Evolutionary conservation across 495 filamentous ascomycete species (phyloP), one percentile per base, ranked within the genome.

Genomic region (Aspergillus coremiiformis): DNA sequence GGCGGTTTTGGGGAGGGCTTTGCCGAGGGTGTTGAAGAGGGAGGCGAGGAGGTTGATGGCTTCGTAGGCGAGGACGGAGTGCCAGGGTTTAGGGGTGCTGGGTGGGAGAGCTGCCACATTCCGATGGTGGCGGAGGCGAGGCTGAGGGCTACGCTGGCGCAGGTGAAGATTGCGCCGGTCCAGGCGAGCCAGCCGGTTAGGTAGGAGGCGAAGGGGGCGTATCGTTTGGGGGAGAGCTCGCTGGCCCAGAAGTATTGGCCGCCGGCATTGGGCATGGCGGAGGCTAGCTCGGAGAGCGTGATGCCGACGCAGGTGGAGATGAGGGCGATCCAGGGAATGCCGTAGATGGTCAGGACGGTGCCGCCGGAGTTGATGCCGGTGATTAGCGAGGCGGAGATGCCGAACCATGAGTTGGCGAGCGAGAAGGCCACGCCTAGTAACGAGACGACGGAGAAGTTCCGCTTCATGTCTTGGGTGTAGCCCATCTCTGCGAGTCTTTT

Each of bases 191-290:
- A 78, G 5, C 79, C 80, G 3, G 78, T 81, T 33, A 76, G 30
- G 45, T 80, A 83, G 11, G 70, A 69, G 21, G 74, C 69, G 50
- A 80, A 73, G 24, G 71, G 69, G 8, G 70, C 68, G 43, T 45
- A 59, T 30, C 49, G 66, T 47, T 61, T 69, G 2, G 80, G 76
- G 8, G 80, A 77, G 52, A 83, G 56, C 54, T 77, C 73, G 50
- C 68, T 71, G 3, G 77, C 75, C 81, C 80, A 84, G 58, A 72
- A 83, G 56, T 82, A 83, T 52, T 81, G 79, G 1, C 80, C 80
- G 5, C 78, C 79, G 17, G 78, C 72, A 63, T 79, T 81, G 4
- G 80, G 80, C 53, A 80, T 55, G 0, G 79, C 75, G 29, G 66
- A 73, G 1, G 76, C 74, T 42, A 83, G 49, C 54, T 83, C 80